Conservation (phyloP, 2,329 filamentous ascomycete species). For the Penicillium fuscoglaucum region DNA sequence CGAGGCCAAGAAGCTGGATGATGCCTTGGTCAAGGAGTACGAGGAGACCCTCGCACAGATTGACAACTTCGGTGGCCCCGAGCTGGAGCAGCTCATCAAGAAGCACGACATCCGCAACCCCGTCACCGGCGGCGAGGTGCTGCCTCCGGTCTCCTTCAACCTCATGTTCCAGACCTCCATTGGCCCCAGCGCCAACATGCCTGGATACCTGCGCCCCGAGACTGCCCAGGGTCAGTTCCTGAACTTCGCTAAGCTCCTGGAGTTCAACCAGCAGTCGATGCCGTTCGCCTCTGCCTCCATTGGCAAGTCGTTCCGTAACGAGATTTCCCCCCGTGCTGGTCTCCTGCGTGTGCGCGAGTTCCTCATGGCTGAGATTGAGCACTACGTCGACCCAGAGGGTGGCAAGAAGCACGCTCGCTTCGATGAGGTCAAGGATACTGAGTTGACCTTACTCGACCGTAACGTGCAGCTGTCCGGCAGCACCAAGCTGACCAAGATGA, state of each 20-base stretch:
- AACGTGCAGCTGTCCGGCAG: constrained; percentile 84
- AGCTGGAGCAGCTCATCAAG: constrained; percentile 82
- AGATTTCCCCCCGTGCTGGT: constrained; percentile 90
- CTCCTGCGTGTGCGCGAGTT: constrained; percentile 94
- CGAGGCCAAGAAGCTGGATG: constrained; percentile 81
- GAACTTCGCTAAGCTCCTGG: constrained; percentile 93
- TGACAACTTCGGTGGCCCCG: constrained; percentile 87
- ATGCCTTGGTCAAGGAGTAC: constrained; percentile 83
- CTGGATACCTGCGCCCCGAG: constrained; percentile 86
- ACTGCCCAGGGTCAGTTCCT: constrained; percentile 98
- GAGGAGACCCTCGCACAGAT: constrained; percentile 89
- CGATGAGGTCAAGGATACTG: constrained; percentile 76
- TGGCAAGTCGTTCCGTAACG: constrained; percentile 97
- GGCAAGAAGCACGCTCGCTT: constrained; percentile 95
- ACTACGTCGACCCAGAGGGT: constrained; percentile 91
- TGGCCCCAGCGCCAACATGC: constrained; percentile 82
- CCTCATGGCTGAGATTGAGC: constrained; percentile 98
- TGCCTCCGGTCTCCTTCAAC: constrained; percentile 87
- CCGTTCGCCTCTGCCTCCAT: constrained; percentile 97
- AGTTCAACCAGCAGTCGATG: constrained; percentile 94
- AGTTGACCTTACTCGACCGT: constrained; percentile 81
- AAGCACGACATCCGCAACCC: constrained; percentile 93
- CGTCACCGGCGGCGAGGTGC: constrained; percentile 71
- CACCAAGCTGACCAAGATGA: constrained; percentile 69
- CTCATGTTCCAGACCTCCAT: constrained; percentile 98